Evolutionary conservation across 768 basidiomycete species (phyloP).

Genomic region (Cubamyces sp.): DNA sequence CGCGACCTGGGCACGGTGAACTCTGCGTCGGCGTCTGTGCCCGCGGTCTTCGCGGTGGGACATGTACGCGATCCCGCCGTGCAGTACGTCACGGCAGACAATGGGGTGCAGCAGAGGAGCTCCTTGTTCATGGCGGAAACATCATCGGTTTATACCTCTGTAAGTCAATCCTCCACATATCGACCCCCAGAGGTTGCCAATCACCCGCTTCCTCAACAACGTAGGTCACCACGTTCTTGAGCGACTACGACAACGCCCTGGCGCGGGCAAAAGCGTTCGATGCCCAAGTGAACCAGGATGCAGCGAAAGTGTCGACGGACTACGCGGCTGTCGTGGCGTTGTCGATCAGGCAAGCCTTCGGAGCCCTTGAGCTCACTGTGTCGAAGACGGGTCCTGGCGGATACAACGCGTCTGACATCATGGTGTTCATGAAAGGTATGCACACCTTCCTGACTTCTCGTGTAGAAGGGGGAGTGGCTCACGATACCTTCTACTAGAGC

Average conservation of each 20-base stretch:
- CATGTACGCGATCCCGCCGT: conserved; percentile 43
- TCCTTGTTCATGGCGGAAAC: conserved; percentile 37
- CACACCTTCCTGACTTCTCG: not conserved
- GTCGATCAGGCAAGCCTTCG: conserved; percentile 40
- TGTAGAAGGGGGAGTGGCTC: not conserved
- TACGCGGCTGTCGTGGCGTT: conserved; percentile 39
- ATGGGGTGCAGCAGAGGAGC: conserved; percentile 35
- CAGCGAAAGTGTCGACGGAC: conserved; percentile 34
- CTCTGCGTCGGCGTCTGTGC: conserved; percentile 21
- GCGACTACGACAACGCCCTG: conserved; percentile 37
- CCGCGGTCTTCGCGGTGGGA: conserved; percentile 39
- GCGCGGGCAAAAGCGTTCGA: conserved; percentile 39
- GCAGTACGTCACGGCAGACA: conserved; percentile 39
- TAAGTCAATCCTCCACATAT: conserved; percentile 21
- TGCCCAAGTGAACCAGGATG: conserved; percentile 36
- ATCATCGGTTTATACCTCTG: conserved; percentile 30
- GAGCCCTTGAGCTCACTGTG: conserved; percentile 39
- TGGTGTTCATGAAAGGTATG: conserved; percentile 43
- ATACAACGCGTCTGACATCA: conserved; percentile 38
- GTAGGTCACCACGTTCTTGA: conserved; percentile 39
- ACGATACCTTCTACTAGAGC: conserved; percentile 28
- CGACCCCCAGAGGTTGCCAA: no score
- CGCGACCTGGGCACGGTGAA: conserved; percentile 56
- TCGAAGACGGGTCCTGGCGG: conserved; percentile 33
- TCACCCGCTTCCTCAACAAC: not conserved